phyloP scores from a whole-genome alignment of 805 yeast species.

The Saccharomycopsis olivae region DNA sequence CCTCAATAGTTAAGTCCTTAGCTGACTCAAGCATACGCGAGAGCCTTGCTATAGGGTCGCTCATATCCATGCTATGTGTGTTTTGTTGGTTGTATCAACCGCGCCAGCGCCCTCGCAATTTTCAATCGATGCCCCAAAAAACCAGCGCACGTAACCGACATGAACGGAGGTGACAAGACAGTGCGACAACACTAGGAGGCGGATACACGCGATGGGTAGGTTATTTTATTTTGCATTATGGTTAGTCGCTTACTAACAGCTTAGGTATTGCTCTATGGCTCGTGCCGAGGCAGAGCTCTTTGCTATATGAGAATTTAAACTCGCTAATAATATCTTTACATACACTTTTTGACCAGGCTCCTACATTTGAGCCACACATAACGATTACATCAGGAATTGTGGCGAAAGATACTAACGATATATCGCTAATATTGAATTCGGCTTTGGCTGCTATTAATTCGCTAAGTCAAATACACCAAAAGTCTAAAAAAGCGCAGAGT shows the following conservation, averaged over 20 bases:
- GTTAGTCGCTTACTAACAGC: neutral
- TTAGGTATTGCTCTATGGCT: constrained; percentile 60
- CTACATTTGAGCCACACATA: constrained; percentile 63
- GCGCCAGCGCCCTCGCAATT: too few relatives aligned
- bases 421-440: constrained; percentile 45
- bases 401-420: constrained; percentile 42
- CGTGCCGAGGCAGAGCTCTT: constrained; percentile 49
- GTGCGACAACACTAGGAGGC: too few relatives aligned
- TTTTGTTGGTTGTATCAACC: too few relatives aligned
- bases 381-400: constrained; percentile 58
- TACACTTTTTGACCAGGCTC: constrained; percentile 65
- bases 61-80: constrained; percentile 30
- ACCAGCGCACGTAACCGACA: too few relatives aligned
- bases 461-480: constrained; percentile 18
- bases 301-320: constrained; percentile 43
- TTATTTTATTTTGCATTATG: too few relatives aligned
- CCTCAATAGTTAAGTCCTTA: constrained; percentile 66
- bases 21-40: constrained; percentile 74
- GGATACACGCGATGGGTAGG: too few relatives aligned
- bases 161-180: too few relatives aligned
- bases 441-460: constrained; percentile 47
- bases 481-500: constrained; percentile 17
- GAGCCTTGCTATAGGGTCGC: constrained; percentile 48
- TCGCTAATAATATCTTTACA: constrained; percentile 54
- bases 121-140: too few relatives aligned